A percentile compares a stretch with the other conserved stretches of the same genome.
Evolutionary conservation across 768 basidiomycete species (phyloP).

Genomic region (Punctularia strigosozonata): DNA sequence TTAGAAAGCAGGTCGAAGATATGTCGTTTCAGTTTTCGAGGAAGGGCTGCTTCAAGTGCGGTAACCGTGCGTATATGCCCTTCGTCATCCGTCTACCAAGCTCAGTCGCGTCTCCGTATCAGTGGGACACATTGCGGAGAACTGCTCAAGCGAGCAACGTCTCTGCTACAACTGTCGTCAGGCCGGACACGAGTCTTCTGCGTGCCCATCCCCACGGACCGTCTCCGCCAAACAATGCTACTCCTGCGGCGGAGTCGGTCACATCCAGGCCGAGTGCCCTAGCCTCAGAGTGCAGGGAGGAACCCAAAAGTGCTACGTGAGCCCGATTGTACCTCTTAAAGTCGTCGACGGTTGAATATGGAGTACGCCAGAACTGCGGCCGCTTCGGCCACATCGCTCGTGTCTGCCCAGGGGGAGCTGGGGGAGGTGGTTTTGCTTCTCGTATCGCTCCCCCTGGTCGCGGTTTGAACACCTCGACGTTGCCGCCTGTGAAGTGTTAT

Average conservation of each 20-base stretch:
- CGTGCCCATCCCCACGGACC: slow-evolving; percentile 75
- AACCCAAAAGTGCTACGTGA: slow-evolving; percentile 78
- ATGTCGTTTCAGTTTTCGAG: slow-evolving; percentile 80
- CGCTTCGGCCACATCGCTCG: slow-evolving; percentile 79
- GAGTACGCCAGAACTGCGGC: slow-evolving; percentile 53
- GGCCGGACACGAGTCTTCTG: slow-evolving; percentile 87
- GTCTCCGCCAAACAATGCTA: slow-evolving; percentile 87
- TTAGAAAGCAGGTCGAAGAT: slow-evolving; percentile 17
- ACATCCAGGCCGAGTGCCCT: slow-evolving; percentile 81
- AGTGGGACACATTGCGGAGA: slow-evolving; percentile 93
- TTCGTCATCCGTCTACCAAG: slow-evolving; percentile 6
- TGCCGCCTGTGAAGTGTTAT: slow-evolving; percentile 82
- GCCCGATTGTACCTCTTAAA: slow-evolving; percentile 13
- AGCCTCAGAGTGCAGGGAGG: slow-evolving; percentile 59
- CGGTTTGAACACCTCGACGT: slow-evolving; percentile 58
- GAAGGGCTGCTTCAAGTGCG: slow-evolving; percentile 92
- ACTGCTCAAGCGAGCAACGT: slow-evolving; percentile 78
- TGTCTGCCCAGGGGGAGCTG: slow-evolving; percentile 45
- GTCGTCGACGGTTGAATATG: slow-evolving; percentile 3
- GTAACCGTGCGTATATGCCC: slow-evolving; percentile 55
- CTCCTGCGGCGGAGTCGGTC: slow-evolving; percentile 85
- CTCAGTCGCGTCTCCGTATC: slow-evolving; percentile 8
- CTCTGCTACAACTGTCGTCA: slow-evolving; percentile 93
- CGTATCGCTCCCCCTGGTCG: slow-evolving; percentile 70
- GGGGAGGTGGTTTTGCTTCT: slow-evolving; percentile 40